phyloP scores from a whole-genome alignment of 192 early-diverging fungal genomes.

The Backusella luteola region DNA sequence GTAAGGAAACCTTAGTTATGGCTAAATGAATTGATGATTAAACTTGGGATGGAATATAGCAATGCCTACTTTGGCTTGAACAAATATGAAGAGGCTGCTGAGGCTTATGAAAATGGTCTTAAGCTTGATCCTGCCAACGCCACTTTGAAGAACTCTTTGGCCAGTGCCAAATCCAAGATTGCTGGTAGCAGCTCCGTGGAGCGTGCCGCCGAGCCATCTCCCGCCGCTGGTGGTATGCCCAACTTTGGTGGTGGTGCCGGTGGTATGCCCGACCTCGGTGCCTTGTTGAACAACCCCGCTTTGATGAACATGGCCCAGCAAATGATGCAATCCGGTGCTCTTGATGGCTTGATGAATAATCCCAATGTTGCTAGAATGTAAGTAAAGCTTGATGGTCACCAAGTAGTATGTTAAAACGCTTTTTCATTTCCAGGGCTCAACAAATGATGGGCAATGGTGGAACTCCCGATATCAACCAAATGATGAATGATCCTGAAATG shows the following conservation, averaged over 20 bases:
- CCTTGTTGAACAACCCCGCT: conserved; percentile 90
- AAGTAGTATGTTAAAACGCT: neutral
- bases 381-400: conserved; percentile 11
- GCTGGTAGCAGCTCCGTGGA: conserved; percentile 29
- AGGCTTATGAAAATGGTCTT: conserved; percentile 90
- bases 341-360: conserved; percentile 87
- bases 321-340: conserved; percentile 85
- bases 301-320: conserved; percentile 95
- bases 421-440: conserved; percentile 57
- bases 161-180: conserved; percentile 63
- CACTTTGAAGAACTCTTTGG: conserved; percentile 76
- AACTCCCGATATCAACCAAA: conserved; percentile 48
- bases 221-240: conserved; percentile 37
- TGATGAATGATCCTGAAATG: conserved; percentile 77
- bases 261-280: conserved; percentile 62
- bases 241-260: conserved; percentile 39
- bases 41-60: conserved; percentile 20
- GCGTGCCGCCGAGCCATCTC: conserved; percentile 30
- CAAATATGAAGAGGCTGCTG: conserved; percentile 79
- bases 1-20: conserved; percentile 34
- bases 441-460: conserved; percentile 73
- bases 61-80: conserved; percentile 91
- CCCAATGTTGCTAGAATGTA: conserved; percentile 85
- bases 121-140: conserved; percentile 79
- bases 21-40: neutral